Evolutionary conservation across 768 basidiomycete genomes (phyloP).

Genomic region (Calocybe indica): DNA sequence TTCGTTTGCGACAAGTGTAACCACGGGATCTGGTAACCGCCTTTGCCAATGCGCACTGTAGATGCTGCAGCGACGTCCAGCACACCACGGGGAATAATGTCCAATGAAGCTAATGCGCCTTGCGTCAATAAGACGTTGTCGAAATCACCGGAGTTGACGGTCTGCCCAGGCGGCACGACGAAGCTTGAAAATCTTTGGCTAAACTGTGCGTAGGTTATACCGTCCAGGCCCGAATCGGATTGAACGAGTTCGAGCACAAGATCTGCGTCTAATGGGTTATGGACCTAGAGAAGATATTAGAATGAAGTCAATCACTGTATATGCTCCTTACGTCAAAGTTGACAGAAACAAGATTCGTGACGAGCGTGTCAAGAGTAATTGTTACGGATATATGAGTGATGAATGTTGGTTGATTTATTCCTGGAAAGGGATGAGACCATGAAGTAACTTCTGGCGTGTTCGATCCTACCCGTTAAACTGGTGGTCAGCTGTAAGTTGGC

Average conservation of each 20-base stretch:
- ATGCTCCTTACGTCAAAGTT: slow-evolving; percentile 47
- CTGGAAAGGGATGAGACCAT: slow-evolving; percentile 14
- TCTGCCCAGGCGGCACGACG: slow-evolving; percentile 48
- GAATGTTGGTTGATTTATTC: slow-evolving; percentile 47
- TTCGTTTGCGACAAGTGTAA: slow-evolving; percentile 47
- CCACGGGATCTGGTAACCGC: slow-evolving; percentile 64
- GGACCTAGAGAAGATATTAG: slow-evolving; percentile 22
- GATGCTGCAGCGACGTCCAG: slow-evolving; percentile 49
- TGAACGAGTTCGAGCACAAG: slow-evolving; percentile 55
- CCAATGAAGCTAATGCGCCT: slow-evolving; percentile 51
- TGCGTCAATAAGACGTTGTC: slow-evolving; percentile 51
- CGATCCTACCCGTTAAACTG: slow-evolving; percentile 38
- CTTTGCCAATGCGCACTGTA: slow-evolving; percentile 41
- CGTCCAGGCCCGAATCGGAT: slow-evolving; percentile 45
- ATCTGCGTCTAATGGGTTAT: slow-evolving; percentile 54
- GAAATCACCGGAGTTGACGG: slow-evolving; percentile 57
- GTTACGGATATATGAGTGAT: slow-evolving; percentile 51
- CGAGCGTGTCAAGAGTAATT: slow-evolving; percentile 44
- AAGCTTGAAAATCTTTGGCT: slow-evolving; percentile 48
- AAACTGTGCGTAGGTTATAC: slow-evolving; percentile 53
- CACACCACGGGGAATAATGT: slow-evolving; percentile 46
- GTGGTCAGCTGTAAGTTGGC: slow-evolving; percentile 45
- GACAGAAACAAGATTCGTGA: slow-evolving; percentile 43
- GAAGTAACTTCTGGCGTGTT: not conserved
- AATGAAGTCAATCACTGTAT: not conserved